A percentile compares a stretch with the other conserved stretches of the same genome.
Evolutionary conservation across 352 stramenopile genomes (phyloP).

Genomic region (Phytopythium cucurbitacearum): DNA sequence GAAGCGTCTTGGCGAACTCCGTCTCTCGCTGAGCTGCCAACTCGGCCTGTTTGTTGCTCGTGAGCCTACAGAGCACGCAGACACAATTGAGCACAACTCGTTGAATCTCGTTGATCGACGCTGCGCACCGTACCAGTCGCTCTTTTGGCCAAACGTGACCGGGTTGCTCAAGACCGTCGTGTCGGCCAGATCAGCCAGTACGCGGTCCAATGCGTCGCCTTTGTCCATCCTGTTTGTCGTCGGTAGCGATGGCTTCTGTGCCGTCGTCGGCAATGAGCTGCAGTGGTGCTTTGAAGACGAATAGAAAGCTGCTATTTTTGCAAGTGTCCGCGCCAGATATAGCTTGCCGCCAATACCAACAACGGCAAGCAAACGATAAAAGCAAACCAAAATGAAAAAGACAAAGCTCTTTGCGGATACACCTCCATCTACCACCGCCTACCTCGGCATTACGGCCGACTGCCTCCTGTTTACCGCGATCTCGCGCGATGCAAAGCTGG

Average conservation of each 20-base stretch:
- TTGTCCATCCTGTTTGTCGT: slow-evolving; percentile 1
- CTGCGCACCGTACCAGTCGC: slow-evolving; percentile 46
- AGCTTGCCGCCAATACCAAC: too few relatives aligned
- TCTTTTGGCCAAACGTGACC: slow-evolving; percentile 65
- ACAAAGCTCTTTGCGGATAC: too few relatives aligned
- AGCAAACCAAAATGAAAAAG: too few relatives aligned
- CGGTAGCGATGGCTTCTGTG: not conserved
- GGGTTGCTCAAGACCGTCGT: slow-evolving; percentile 78
- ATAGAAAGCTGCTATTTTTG: too few relatives aligned
- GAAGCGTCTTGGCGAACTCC: slow-evolving; percentile 46
- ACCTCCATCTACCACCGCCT: not conserved
- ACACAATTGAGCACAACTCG: too few relatives aligned
- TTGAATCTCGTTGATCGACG: too few relatives aligned
- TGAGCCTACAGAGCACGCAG: slow-evolving; percentile 30
- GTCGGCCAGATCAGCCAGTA: slow-evolving; percentile 64
- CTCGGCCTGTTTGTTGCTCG: slow-evolving; percentile 32
- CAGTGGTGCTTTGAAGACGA: too few relatives aligned
- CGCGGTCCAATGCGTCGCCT: slow-evolving; percentile 58
- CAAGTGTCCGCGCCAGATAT: too few relatives aligned
- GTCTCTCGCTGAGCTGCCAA: slow-evolving; percentile 31
- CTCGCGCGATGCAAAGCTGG: too few relatives aligned
- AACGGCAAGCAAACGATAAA: too few relatives aligned
- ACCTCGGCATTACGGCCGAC: not conserved
- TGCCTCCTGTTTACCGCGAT: not conserved
- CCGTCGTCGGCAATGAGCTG: not conserved